Percentiles rank a stretch among this genome's conserved stretches.
Evolutionary conservation across 352 stramenopile species (phyloP).

Genomic region (Phytophthora lateralis): DNA sequence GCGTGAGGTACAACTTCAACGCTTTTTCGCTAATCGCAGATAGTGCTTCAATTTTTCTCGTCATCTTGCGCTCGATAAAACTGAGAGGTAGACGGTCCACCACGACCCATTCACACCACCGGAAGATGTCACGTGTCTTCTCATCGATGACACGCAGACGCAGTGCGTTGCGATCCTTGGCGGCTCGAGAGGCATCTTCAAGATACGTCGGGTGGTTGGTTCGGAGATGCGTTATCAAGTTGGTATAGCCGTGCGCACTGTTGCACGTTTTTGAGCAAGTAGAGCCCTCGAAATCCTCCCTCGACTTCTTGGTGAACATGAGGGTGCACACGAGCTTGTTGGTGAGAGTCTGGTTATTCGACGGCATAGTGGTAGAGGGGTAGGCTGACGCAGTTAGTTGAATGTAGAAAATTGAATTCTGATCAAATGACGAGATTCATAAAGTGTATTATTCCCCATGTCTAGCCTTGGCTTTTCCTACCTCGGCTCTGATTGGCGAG

Average conservation of each 20-base stretch:
- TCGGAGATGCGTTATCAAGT: conserved; percentile 12
- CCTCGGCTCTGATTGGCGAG: too few species aligned
- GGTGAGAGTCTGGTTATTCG: neutral
- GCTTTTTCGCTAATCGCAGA: conserved; percentile 6
- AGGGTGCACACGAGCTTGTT: too few species aligned
- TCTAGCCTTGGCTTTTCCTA: too few species aligned
- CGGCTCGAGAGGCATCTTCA: conserved; percentile 6
- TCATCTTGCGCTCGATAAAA: conserved; percentile 8
- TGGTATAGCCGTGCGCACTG: conserved; percentile 10
- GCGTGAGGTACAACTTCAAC: conserved; percentile 6
- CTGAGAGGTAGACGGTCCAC: conserved; percentile 1
- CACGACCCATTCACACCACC: conserved; percentile 5
- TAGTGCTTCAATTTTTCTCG: neutral
- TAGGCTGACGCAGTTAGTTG: neutral
- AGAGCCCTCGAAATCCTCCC: conserved; percentile 7
- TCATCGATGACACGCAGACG: conserved; percentile 5
- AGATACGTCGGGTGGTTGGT: conserved; percentile 6
- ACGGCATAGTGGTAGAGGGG: neutral
- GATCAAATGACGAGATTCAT: neutral
- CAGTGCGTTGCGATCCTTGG: conserved; percentile 8
- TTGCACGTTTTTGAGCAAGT: conserved; percentile 7
- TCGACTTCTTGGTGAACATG: conserved; percentile 11
- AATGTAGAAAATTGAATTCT: conserved; percentile 7
- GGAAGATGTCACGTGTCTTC: conserved; percentile 3
- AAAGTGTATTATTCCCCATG: too few species aligned